Evolutionary conservation across 768 basidiomycete genomes (phyloP), one percentile per base, ranked within the genome.

Genomic region (Lactifluus hygrophoroides): DNA sequence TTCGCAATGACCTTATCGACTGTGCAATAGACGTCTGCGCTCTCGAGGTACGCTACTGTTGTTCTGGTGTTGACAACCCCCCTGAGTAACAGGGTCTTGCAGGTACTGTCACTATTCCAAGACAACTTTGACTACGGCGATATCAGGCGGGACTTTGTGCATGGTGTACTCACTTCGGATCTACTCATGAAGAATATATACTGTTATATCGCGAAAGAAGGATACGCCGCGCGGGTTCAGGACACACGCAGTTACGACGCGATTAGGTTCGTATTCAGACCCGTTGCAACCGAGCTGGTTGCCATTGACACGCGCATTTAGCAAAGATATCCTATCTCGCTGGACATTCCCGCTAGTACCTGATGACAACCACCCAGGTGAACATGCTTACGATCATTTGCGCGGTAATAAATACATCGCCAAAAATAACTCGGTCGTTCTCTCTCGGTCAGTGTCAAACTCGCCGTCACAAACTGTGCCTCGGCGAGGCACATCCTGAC

Each of bases 41-140:
- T 21, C 85, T 92, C 21, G 93, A 96, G 78, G 93, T 40, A 30
- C 76, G 62, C 35, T 49, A 9, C 23, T 7, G 7, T 30, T 34
- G 21, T 37, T 44, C 38, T 43, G 11, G 6, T 50, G 19, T 48
- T 51, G 5, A 5, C 7, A 13, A 37, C 5, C 21, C 19, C 25
- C 13, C 21, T 53, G 42, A 43, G 42, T 11, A 23, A 43, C 23
- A 11, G 16, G 1, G n/a, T 8, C 23, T 9, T 59, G 44, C 65
- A 96, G 88, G 90, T 98, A 37, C 94, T 93, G 1, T 94, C 94
- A 1, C 70, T 97, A 5, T 99, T 98, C 74, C 93, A 94, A 69
- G 96, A 98, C 73, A 98, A 98, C 73, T 99, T 99, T 67, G 96
- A 98, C 73, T 97, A 94, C 67, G 83, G 85, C 14, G 92, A 94